phyloP scores from a whole-genome alignment of 768 basidiomycete genomes.

The Trametes villosa region DNA sequence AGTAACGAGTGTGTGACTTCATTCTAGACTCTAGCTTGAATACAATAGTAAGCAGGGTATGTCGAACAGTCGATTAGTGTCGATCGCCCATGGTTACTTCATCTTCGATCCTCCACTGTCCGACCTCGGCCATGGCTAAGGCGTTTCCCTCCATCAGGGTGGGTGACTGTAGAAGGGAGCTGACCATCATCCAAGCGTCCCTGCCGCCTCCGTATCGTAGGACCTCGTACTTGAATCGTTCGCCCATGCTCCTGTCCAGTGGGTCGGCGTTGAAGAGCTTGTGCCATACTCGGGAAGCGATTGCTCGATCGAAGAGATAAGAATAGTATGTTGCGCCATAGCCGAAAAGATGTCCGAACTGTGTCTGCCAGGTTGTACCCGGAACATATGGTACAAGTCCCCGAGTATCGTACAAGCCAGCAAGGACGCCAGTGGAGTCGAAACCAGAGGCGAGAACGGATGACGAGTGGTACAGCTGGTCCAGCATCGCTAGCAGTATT shows the following conservation, averaged over 20 bases:
- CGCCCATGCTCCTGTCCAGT: conserved; percentile 73
- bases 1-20: too few relatives aligned
- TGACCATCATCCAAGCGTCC: conserved; percentile 95
- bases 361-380: conserved; percentile 92
- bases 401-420: conserved; percentile 62
- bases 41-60: neutral
- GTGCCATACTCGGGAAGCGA: conserved; percentile 90
- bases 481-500: conserved; percentile 85
- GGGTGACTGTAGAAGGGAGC: conserved; percentile 64
- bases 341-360: conserved; percentile 93
- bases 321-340: conserved; percentile 99
- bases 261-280: conserved; percentile 73
- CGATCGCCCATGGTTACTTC: conserved; percentile 63
- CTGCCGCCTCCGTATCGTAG: conserved; percentile 84
- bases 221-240: conserved; percentile 78
- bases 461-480: conserved; percentile 89
- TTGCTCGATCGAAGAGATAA: conserved; percentile 94
- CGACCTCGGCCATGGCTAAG: conserved; percentile 88
- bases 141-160: conserved; percentile 74
- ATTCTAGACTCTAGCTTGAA: too few relatives aligned
- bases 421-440: conserved; percentile 72
- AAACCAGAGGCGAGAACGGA: conserved; percentile 58
- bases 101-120: conserved; percentile 84
- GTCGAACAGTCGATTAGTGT: conserved; percentile 46
- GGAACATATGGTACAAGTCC: conserved; percentile 84